Percentiles rank a stretch among this genome's conserved stretches.
These are phyloP conservation scores for Saccharomycopsis oosterbeekiorum DNA, from an alignment of 805 yeast species.

Conservation along the genomic window DNA sequence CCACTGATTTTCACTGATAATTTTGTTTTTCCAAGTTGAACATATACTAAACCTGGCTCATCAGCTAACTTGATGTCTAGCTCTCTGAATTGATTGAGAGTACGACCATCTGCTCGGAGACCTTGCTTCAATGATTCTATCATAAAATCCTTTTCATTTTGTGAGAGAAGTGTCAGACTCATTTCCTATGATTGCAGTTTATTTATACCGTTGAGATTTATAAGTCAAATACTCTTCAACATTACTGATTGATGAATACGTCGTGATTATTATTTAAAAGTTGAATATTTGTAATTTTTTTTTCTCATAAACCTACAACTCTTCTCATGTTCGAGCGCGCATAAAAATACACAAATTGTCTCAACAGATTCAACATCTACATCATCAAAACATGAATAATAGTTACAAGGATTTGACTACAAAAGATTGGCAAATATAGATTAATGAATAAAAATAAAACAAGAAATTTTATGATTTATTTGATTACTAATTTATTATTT, in stretches of 20 bases:
- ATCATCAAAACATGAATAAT: too few relatives aligned
- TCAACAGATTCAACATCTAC: neutral
- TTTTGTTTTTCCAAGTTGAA: slow-evolving; percentile 62
- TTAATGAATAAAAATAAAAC: neutral
- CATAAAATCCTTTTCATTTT: slow-evolving; percentile 53
- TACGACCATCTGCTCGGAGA: slow-evolving; percentile 60
- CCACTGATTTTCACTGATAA: slow-evolving; percentile 67
- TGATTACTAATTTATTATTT: neutral
- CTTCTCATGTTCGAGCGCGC: neutral
- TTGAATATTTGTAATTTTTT: neutral
- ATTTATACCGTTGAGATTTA: neutral
- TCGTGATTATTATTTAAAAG: neutral
- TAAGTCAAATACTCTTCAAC: neutral
- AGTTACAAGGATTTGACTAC: neutral
- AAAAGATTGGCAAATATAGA: neutral
- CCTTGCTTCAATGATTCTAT: slow-evolving; percentile 53
- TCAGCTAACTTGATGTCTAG: slow-evolving; percentile 56
- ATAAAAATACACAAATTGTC: neutral
- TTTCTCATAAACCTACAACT: neutral
- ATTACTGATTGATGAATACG: neutral
- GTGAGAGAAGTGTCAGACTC: slow-evolving; percentile 31
- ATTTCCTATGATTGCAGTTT: neutral
- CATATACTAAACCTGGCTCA: slow-evolving; percentile 75
- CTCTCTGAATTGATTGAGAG: slow-evolving; percentile 51
- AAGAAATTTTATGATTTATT: neutral